A percentile compares a stretch with the other conserved stretches of the same genome.
Conservation (phyloP, 225 moss, liverwort and hornwort species). For the Pleurozium schreberi region DNA sequence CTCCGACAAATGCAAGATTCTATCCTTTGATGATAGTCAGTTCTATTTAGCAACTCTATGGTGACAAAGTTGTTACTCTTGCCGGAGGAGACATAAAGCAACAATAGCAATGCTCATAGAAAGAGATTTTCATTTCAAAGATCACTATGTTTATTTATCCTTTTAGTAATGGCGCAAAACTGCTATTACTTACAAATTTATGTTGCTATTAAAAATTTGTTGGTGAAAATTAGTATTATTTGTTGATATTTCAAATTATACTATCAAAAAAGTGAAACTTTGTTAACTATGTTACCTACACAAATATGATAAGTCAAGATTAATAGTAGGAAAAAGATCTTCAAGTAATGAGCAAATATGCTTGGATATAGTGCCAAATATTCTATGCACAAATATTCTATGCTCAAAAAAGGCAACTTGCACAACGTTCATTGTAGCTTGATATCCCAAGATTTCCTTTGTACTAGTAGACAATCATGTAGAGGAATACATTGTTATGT, state of each 20-base stretch:
- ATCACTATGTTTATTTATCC: not conserved
- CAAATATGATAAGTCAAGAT: fast-evolving
- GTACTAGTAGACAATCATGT: not conserved
- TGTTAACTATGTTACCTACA: not conserved
- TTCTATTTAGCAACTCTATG: not conserved
- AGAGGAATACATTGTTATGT: not conserved
- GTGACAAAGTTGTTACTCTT: not conserved
- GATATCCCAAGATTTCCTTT: not conserved
- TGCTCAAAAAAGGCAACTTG: not conserved
- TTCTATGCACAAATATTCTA: not conserved
- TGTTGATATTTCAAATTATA: not conserved
- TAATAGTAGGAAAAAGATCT: not conserved
- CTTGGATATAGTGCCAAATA: fast-evolving
- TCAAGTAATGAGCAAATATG: not conserved
- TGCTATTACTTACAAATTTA: not conserved
- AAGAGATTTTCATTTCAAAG: not conserved
- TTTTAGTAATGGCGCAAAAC: not conserved
- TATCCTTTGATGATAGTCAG: fast-evolving
- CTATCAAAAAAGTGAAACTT: not conserved
- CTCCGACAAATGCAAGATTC: not conserved
- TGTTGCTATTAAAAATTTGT: too few relatives aligned
- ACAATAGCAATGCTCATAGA: not conserved
- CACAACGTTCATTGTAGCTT: not conserved
- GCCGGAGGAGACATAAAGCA: fast-evolving
- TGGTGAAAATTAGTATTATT: not conserved